Conservation (phyloP, 306 rosid species). For the Quillaja saponaria region DNA sequence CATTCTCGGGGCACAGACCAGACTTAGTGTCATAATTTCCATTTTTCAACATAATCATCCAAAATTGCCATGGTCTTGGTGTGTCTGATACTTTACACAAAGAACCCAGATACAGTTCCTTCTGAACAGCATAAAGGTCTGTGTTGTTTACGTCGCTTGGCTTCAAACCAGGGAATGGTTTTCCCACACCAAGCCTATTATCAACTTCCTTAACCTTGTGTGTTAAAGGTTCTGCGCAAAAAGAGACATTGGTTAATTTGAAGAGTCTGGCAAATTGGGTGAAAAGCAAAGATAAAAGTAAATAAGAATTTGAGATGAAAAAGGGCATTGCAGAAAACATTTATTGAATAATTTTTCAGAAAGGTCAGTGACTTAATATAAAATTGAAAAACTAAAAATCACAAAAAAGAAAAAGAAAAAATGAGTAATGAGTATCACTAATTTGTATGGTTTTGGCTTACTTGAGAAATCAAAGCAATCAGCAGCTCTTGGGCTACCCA, state of each 20-base stretch:
- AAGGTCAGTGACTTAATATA: too few relatives aligned
- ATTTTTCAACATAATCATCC: conserved; percentile 84
- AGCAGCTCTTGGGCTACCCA: conserved; percentile 86
- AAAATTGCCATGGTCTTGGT: conserved; percentile 76
- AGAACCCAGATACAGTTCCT: conserved; percentile 68
- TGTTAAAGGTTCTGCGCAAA: conserved; percentile 43
- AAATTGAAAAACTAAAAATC: too few relatives aligned
- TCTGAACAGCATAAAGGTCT: conserved; percentile 68
- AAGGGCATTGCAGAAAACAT: too few relatives aligned
- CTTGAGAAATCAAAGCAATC: conserved; percentile 76
- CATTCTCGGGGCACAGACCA: conserved; percentile 62
- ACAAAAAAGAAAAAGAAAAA: too few relatives aligned
- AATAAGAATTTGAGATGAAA: too few relatives aligned
- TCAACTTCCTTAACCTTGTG: conserved; percentile 52
- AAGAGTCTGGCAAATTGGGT: too few relatives aligned
- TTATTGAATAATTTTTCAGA: too few relatives aligned
- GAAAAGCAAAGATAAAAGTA: too few relatives aligned
- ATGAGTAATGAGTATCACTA: too few relatives aligned
- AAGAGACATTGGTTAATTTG: too few relatives aligned
- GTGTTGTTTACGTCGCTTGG: conserved; percentile 31
- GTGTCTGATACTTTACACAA: conserved; percentile 48
- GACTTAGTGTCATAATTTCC: conserved; percentile 65
- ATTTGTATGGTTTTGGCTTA: conserved; percentile 20
- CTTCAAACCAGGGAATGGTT: conserved; percentile 43
- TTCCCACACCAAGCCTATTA: conserved; percentile 67